A percentile compares a stretch with the other conserved stretches of the same genome.
These are phyloP conservation scores for Sugiyamaella pinicola DNA, from an alignment of 1,139 yeast genomes.

Conservation along the genomic window DNA sequence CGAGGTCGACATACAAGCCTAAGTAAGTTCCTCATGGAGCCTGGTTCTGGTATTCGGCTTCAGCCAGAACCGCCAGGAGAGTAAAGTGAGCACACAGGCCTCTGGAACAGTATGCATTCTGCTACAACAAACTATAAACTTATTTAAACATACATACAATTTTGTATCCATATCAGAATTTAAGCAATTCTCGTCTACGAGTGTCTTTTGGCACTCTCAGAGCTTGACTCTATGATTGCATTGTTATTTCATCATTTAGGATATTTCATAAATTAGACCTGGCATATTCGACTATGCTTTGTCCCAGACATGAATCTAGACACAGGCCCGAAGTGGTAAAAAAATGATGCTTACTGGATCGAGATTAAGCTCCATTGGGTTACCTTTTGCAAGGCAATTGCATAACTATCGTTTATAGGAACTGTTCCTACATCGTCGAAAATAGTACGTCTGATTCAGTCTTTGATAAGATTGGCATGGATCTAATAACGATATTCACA, in stretches of 20 bases:
- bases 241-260: conserved; percentile 70
- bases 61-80: too few species aligned
- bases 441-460: conserved; percentile 24
- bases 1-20: too few species aligned
- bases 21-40: too few species aligned
- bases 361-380: conserved; percentile 91
- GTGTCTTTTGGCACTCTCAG: conserved; percentile 50
- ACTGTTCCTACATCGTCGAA: conserved; percentile 61
- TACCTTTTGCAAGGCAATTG: conserved; percentile 57
- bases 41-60: too few species aligned
- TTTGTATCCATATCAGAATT: conserved; percentile 22
- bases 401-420: conserved; percentile 75
- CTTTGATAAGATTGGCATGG: conserved; percentile 23
- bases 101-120: not conserved
- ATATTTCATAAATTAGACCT: conserved; percentile 43
- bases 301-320: conserved; percentile 27
- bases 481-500: conserved; percentile 7
- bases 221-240: conserved; percentile 94
- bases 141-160: not conserved
- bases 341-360: conserved; percentile 42
- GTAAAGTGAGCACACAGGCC: too few species aligned
- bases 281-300: conserved; percentile 75
- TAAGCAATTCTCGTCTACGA: conserved; percentile 55
- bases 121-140: not conserved
- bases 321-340: conserved; percentile 42